Conservation (phyloP, 1,284 basidiomycete species). For the Melampsora americana region DNA sequence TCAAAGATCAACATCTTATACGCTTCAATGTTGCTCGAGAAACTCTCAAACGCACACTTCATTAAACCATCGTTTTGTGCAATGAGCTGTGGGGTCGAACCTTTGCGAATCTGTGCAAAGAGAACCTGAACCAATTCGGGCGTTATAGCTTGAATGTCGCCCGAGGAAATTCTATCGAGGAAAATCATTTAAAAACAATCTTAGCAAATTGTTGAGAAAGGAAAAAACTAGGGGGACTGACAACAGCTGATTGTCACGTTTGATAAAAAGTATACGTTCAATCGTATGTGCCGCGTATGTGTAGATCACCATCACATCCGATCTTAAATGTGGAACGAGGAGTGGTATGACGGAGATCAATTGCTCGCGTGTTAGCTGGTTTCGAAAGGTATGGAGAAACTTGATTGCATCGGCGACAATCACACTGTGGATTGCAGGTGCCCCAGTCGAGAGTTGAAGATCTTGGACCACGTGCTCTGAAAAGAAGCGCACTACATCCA, state of each 20-base stretch:
- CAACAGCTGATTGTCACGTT: constrained; percentile 68
- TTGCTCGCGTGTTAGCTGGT: constrained; percentile 76
- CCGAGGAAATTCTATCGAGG: constrained; percentile 65
- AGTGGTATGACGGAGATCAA: constrained; percentile 84
- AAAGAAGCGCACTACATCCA: constrained; percentile 94
- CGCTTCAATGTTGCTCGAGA: not conserved
- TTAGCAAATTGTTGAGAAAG: not conserved
- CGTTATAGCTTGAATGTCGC: constrained; percentile 79
- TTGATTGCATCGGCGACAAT: constrained; percentile 94
- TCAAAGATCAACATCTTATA: not conserved
- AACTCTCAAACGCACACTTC: constrained; percentile 66
- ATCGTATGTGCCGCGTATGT: constrained; percentile 57
- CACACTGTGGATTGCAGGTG: constrained; percentile 70
- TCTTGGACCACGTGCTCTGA: constrained; percentile 85
- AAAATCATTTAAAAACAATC: not conserved
- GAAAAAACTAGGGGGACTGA: constrained; percentile 55
- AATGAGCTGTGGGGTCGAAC: constrained; percentile 83
- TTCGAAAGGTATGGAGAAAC: constrained; percentile 88
- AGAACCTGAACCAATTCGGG: constrained; percentile 72
- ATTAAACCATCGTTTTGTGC: constrained; percentile 98
- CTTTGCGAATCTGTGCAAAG: constrained; percentile 74
- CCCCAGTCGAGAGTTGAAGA: constrained; percentile 67
- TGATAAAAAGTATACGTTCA: constrained; percentile 69
- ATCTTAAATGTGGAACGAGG: constrained; percentile 73
- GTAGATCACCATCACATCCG: constrained; percentile 55